Conservation (phyloP, 345 rosid genomes). For the Geranium brycei region DNA sequence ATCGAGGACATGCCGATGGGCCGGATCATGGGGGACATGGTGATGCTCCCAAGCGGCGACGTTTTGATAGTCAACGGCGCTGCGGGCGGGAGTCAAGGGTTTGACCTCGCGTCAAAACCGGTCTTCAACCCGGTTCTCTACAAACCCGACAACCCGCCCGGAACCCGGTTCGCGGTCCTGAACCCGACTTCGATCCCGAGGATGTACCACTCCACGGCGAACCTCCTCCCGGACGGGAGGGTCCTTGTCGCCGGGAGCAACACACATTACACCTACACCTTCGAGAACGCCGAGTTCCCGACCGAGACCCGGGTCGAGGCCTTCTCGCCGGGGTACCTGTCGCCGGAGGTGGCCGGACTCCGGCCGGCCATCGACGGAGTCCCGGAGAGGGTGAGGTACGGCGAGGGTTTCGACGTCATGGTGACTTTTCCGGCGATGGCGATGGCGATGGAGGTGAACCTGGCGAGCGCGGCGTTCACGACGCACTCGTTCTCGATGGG, state of each 20-base stretch:
- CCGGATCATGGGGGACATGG: conserved; percentile 92
- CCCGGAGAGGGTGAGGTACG: conserved; percentile 38
- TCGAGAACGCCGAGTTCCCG: conserved; percentile 35
- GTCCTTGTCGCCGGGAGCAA: conserved; percentile 81
- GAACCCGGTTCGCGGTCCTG: conserved; percentile 56
- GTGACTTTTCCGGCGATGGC: conserved; percentile 55
- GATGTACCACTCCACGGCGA: conserved; percentile 88
- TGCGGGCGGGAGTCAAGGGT: conserved; percentile 59
- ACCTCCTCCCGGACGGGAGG: conserved; percentile 73
- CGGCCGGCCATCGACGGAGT: conserved; percentile 47
- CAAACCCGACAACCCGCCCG: conserved; percentile 44
- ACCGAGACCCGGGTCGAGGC: conserved; percentile 75
- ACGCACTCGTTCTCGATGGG: conserved; percentile 86
- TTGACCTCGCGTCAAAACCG: conserved; percentile 50
- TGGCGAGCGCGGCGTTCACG: conserved; percentile 63
- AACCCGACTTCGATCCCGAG: conserved; percentile 71
- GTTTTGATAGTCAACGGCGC: conserved; percentile 75
- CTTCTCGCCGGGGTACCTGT: conserved; percentile 74
- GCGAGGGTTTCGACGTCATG: conserved; percentile 30
- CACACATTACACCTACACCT: conserved; percentile 62
- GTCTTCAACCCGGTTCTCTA: conserved; percentile 47
- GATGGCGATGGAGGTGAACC: conserved; percentile 44
- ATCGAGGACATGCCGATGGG: conserved; percentile 81
- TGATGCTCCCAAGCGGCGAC: conserved; percentile 74
- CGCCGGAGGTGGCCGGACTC: conserved; percentile 50